These are phyloP conservation scores for Lentinus polychrous DNA, from an alignment of 1,284 basidiomycete genomes.

Conservation along the genomic window DNA sequence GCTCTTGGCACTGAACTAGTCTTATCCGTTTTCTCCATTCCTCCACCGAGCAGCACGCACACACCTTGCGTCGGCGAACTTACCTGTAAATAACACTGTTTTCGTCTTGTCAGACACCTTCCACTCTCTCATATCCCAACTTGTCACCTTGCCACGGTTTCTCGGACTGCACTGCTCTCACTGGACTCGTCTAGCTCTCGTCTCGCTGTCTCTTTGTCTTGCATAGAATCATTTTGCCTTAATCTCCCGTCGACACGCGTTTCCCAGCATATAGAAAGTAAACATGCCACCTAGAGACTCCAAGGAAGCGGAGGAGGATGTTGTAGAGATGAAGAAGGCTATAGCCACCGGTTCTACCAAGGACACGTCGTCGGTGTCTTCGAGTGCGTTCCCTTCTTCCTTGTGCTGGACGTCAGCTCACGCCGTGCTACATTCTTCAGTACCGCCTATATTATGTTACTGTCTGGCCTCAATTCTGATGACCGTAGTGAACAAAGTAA, in stretches of 20 bases:
- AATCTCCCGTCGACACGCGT: too few relatives aligned
- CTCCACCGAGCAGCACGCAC: too few relatives aligned
- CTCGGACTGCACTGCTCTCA: background rate
- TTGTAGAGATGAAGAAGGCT: conserved; percentile 56
- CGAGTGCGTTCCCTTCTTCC: conserved; percentile 27
- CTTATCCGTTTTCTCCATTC: too few relatives aligned
- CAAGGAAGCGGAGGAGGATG: conserved; percentile 34
- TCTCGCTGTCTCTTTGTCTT: too few relatives aligned
- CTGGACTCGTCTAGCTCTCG: background rate
- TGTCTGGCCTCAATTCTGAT: conserved; percentile 94
- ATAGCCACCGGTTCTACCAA: conserved; percentile 44
- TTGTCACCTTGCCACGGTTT: background rate
- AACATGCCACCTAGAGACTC: conserved; percentile 2
- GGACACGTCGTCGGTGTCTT: conserved; percentile 30
- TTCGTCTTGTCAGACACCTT: background rate
- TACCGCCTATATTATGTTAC: conserved; percentile 82
- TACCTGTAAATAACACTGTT: too few relatives aligned
- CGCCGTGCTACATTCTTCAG: conserved; percentile 26
- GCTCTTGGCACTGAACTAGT: too few relatives aligned
- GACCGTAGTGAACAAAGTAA: conserved; percentile 96
- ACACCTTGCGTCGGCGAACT: too few relatives aligned
- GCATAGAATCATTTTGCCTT: too few relatives aligned
- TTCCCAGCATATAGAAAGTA: too few relatives aligned
- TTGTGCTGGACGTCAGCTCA: conserved; percentile 6
- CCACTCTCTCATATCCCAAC: background rate